These are phyloP conservation scores for Bruguiera gymnorhiza DNA, from an alignment of 345 rosid genomes.

Conservation along the genomic window DNA sequence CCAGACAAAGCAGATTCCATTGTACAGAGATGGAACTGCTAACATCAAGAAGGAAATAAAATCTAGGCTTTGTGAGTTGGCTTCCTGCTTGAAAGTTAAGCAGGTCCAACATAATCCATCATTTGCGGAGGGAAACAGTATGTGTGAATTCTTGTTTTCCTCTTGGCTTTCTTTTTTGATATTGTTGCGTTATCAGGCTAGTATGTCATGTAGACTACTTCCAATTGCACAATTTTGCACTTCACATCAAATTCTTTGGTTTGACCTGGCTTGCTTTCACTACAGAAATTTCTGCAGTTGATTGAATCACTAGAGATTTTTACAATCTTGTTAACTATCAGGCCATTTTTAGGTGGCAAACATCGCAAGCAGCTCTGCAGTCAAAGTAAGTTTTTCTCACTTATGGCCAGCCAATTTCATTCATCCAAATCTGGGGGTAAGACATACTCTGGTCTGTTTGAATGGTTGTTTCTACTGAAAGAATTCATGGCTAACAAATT, in stretches of 20 bases:
- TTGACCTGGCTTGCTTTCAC: not conserved
- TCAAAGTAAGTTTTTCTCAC: slow-evolving; percentile 36
- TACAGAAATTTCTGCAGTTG: not conserved
- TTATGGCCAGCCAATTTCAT: slow-evolving; percentile 28
- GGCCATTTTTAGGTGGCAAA: slow-evolving; percentile 23
- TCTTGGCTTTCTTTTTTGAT: not conserved
- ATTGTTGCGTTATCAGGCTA: not conserved
- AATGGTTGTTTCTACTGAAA: not conserved
- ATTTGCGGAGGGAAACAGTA: slow-evolving; percentile 42
- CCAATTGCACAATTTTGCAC: not conserved
- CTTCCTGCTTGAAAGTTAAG: slow-evolving; percentile 44
- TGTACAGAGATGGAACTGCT: slow-evolving; percentile 48
- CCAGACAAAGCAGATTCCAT: slow-evolving; percentile 57
- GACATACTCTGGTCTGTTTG: not conserved
- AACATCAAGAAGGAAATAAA: slow-evolving; percentile 56
- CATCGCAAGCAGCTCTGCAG: slow-evolving; percentile 28
- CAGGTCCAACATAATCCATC: slow-evolving; percentile 37
- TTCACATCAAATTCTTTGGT: not conserved
- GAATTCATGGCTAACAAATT: not conserved
- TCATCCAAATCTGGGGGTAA: slow-evolving; percentile 42
- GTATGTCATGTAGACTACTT: too few relatives aligned
- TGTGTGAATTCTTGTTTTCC: slow-evolving; percentile 13
- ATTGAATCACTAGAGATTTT: not conserved
- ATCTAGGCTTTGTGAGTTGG: slow-evolving; percentile 54
- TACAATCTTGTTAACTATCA: slow-evolving; percentile 1